These are phyloP conservation scores for Nymphaea thermarum DNA, from an alignment of 164 flowering plant genomes.

Conservation along the genomic window DNA sequence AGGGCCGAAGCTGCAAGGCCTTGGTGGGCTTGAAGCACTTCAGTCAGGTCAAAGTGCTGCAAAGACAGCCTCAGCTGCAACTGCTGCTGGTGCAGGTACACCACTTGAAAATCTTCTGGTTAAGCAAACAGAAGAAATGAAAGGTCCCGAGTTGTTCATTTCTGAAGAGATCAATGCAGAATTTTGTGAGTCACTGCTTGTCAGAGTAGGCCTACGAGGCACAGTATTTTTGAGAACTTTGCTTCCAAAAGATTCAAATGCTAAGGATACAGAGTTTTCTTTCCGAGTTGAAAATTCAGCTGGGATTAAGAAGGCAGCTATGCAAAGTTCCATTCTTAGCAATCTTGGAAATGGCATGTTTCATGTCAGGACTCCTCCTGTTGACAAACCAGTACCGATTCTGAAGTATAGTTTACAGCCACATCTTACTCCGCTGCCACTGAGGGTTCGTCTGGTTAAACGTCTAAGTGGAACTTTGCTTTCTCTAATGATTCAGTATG, in stretches of 20 bases:
- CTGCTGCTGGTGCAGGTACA: conserved; percentile 26
- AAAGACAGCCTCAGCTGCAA: conserved; percentile 7
- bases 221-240: conserved; percentile 60
- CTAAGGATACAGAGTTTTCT: conserved; percentile 87
- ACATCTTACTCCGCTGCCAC: conserved; percentile 65
- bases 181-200: conserved; percentile 84
- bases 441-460: conserved; percentile 71
- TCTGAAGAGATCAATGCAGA: conserved; percentile 71
- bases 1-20: conserved; percentile 31
- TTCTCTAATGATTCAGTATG: conserved; percentile 93
- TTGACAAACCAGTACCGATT: conserved; percentile 62
- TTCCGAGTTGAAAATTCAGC: conserved; percentile 64
- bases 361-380: conserved; percentile 63
- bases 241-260: conserved; percentile 55
- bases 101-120: conserved; percentile 71
- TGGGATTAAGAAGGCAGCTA: conserved; percentile 64
- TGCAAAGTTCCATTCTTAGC: conserved; percentile 66
- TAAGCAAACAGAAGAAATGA: conserved; percentile 61
- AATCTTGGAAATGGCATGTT: conserved; percentile 84
- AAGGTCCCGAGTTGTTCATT: conserved; percentile 85
- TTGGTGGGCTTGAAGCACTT: conserved; percentile 78
- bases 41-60: conserved; percentile 34
- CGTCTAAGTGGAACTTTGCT: conserved; percentile 86
- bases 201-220: conserved; percentile 80
- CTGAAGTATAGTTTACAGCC: conserved; percentile 83